A percentile compares a stretch with the other conserved stretches of the same genome.
Evolutionary conservation across 225 moss, liverwort and hornwort species (phyloP).

Genomic region (Physcomitrellopsis africana): DNA sequence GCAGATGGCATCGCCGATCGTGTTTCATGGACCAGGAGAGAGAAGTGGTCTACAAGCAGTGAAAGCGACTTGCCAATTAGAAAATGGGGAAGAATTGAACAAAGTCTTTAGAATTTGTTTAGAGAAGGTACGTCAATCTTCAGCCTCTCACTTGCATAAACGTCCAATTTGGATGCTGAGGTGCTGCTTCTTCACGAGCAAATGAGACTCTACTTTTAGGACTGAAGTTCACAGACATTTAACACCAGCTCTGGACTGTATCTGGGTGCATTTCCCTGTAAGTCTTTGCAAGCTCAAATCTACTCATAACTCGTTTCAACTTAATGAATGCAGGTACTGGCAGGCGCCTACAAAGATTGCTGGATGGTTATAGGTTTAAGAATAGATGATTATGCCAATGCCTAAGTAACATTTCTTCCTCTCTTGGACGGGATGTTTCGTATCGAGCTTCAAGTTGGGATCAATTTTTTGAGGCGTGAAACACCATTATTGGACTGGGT

Average conservation of each 20-base stretch:
- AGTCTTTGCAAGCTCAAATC: constrained; percentile 2
- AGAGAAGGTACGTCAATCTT: constrained; percentile 59
- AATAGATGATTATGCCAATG: constrained; percentile 80
- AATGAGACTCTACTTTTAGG: neutral
- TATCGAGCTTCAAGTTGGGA: constrained; percentile 15
- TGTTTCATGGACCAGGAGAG: constrained; percentile 85
- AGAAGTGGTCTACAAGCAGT: constrained; percentile 83
- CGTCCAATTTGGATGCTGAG: neutral
- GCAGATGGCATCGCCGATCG: constrained; percentile 69
- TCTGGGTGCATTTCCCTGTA: neutral
- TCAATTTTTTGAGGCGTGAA: constrained; percentile 9
- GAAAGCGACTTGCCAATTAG: constrained; percentile 48
- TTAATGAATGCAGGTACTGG: constrained; percentile 48
- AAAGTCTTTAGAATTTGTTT: constrained; percentile 72
- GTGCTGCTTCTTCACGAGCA: neutral
- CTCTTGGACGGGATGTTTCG: neutral
- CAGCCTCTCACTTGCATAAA: neutral
- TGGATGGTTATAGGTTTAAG: constrained; percentile 88
- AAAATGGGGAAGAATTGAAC: constrained; percentile 43
- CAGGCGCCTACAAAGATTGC: constrained; percentile 72
- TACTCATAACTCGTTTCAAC: neutral
- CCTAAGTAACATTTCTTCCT: constrained; percentile 28
- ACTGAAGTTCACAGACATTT: constrained; percentile 3
- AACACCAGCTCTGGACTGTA: constrained; percentile 10
- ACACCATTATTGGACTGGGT: constrained; percentile 6